These are phyloP conservation scores for Simplicillium aogashimaense DNA, from an alignment of 2,329 filamentous ascomycete genomes.

Conservation along the genomic window DNA sequence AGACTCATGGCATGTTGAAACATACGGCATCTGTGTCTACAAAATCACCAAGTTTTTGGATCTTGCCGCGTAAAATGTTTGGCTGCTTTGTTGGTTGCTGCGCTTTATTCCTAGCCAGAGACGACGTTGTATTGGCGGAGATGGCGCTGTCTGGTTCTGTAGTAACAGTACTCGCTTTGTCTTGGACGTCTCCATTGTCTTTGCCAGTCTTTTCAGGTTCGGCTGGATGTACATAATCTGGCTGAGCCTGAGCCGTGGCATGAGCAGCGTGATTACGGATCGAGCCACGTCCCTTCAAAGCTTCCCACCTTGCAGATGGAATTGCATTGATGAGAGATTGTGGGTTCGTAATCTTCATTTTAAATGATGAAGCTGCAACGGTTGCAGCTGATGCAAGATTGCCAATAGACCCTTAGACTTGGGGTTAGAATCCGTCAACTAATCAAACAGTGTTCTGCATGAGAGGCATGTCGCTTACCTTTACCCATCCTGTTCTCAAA, in stretches of 20 bases:
- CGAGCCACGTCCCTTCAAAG: not conserved
- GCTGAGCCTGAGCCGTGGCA: not conserved
- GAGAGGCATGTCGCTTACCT: too few relatives aligned
- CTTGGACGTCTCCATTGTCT: not conserved
- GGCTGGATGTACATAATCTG: not conserved
- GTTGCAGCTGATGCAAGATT: conserved; percentile 33
- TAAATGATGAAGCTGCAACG: conserved; percentile 34
- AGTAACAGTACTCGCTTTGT: not conserved
- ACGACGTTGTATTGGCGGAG: too few relatives aligned
- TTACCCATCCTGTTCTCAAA: conserved; percentile 32
- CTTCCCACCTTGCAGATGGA: not conserved
- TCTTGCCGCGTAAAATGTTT: conserved; percentile 17
- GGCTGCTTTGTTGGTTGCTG: too few relatives aligned
- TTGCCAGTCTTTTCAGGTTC: not conserved
- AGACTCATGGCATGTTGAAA: not conserved
- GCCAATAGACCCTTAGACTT: conserved; percentile 20
- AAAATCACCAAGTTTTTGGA: conserved; percentile 30
- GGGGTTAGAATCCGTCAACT: too few relatives aligned
- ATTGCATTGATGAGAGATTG: not conserved
- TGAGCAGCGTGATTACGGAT: not conserved
- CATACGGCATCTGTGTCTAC: conserved; percentile 32
- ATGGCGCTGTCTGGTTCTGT: not conserved
- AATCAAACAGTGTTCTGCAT: too few relatives aligned
- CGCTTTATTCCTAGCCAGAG: too few relatives aligned
- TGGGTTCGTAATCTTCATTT: conserved; percentile 30